These are phyloP conservation scores for Bipolaris sorokiniana DNA, from an alignment of 2,329 filamentous ascomycete genomes.

Conservation along the genomic window DNA sequence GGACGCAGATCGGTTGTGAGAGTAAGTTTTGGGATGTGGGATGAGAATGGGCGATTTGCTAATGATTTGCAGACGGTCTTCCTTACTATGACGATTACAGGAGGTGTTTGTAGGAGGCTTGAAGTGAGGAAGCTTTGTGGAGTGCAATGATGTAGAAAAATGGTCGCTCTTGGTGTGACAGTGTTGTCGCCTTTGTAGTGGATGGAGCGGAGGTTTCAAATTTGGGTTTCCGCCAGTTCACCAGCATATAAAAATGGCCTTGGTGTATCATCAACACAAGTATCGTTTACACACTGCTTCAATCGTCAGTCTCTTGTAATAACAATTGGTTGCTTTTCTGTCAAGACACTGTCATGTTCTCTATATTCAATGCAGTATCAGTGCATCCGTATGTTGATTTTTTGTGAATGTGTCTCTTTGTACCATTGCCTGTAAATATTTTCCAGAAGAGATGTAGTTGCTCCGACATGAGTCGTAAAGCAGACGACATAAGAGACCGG, in stretches of 20 bases:
- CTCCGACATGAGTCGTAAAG: neutral
- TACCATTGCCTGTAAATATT: neutral
- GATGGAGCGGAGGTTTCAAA: neutral
- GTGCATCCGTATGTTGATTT: no score
- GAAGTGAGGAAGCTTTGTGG: neutral
- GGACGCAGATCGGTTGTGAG: slow-evolving; percentile 5
- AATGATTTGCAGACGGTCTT: neutral
- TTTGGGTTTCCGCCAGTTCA: no score
- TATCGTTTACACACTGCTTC: no score
- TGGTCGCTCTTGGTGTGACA: neutral
- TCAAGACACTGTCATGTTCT: no score
- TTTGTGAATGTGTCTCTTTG: neutral
- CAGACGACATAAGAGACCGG: neutral
- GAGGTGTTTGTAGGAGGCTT: neutral
- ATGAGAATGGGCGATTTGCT: neutral
- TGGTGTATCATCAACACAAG: no score
- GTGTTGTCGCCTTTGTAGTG: neutral
- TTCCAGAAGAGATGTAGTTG: neutral
- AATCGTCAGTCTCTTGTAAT: no score
- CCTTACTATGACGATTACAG: neutral
- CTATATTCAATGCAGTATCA: no score
- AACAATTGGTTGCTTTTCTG: no score
- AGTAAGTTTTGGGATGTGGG: neutral
- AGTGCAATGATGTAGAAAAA: neutral
- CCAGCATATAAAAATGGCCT: no score